Evolutionary conservation across 1,284 basidiomycete species (phyloP).

Genomic region (Puccinia coronata): DNA sequence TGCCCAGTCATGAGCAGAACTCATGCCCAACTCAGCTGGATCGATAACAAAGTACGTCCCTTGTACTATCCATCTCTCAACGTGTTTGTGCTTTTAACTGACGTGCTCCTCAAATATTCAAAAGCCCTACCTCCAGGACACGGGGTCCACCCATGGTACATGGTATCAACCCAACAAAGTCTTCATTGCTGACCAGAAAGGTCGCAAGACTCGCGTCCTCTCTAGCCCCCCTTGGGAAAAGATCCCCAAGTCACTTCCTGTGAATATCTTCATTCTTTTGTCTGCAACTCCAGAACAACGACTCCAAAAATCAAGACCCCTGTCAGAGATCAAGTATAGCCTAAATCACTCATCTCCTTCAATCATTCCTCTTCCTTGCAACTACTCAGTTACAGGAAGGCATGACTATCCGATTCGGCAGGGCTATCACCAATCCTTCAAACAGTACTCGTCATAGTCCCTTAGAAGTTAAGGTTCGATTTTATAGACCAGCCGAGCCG

Average conservation of each 20-base stretch:
- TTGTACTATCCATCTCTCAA: not conserved
- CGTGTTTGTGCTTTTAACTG: not conserved
- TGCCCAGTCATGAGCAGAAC: constrained; percentile 47
- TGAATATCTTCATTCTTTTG: not conserved
- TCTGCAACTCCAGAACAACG: not conserved
- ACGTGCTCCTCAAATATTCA: not conserved
- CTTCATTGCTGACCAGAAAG: constrained; percentile 17
- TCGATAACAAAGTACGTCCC: constrained; percentile 13
- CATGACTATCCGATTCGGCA: constrained; percentile 46
- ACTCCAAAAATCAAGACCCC: no score
- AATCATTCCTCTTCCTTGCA: not conserved
- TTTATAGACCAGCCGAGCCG: not conserved
- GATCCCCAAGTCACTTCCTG: constrained; percentile 17
- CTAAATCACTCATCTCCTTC: not conserved
- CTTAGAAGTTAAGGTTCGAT: constrained; percentile 32
- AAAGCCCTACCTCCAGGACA: constrained; percentile 43
- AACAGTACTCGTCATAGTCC: constrained; percentile 28
- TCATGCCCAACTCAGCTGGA: constrained; percentile 47
- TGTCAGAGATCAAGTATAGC: no score
- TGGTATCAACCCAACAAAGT: constrained; percentile 17
- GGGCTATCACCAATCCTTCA: constrained; percentile 33
- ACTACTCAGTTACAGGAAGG: constrained; percentile 25
- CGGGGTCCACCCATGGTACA: constrained; percentile 42
- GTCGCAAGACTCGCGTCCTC: not conserved
- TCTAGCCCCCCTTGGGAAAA: constrained; percentile 12